Base-by-base conservation (phyloP, 2,329 filamentous ascomycete species). In the Huntiella bhutanensis region DNA sequence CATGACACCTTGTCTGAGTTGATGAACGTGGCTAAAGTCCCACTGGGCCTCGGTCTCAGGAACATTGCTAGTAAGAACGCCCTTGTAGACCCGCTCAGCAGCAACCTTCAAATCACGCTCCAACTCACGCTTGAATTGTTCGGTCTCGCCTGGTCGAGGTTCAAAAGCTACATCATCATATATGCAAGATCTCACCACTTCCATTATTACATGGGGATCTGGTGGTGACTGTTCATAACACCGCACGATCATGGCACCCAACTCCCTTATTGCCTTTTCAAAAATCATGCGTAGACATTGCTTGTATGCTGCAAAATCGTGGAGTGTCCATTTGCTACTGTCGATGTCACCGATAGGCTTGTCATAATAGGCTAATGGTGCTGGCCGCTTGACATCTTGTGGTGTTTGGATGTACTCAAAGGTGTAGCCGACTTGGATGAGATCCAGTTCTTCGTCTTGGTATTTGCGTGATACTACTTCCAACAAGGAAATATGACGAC, bases 191-290 rank as follows among this genome's bases (percentile, higher is more conserved):
- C 87, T 78, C 34, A 98, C 64, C 33, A 95, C 61, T 54, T 77
- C 80, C 70, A 96, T 77, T 28, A 92, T 73, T 11, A 77, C 76
- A 4, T 80, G 84, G 16, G 93, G 77, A 35, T 79, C 76, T 4
- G 84, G 85, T 8, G 85, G 77, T 56, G 94, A 95, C n/a, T 71
- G 64, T 52, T 94, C 86, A 60, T 88, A 98, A 54, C 84, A 88
- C 53, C 82, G 77, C 65, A 88, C 80, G 60, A 95, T 73, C n/a
- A 82, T 68, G 52, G 87, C 79, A 60, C 84, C 95, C 13, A 98
- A 70, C 56, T 96, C 88, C 46, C 87, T 77, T 41, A 95, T 67
- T 19, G 96, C 65, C 7, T 79, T 75, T 55, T 95, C 86, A 55
- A 96, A 77, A 35, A 96, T 63, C 28, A 70, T 74, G 33, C 73